Evolutionary conservation across 2,329 filamentous ascomycete species (phyloP), one percentile per base, ranked within the genome.

Genomic region (Colletotrichum sp.): DNA sequence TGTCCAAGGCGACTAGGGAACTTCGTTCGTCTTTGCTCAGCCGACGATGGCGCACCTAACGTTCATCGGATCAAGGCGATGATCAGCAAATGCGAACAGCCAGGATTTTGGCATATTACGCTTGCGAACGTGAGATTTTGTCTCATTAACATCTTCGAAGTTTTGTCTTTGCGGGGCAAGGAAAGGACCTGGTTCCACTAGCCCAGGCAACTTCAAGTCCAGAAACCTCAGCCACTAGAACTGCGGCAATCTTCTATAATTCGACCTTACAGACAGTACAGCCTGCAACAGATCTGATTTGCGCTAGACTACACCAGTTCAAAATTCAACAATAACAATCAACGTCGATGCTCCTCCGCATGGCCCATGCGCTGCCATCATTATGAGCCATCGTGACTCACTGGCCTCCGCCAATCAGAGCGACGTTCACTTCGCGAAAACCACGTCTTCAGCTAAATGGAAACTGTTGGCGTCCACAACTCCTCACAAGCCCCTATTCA

Each of bases 311-410:
- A 11, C 16, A 44, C 16, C 19, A 44, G 39, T 44, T n/a, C 19
- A 44, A 6, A 44, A 22, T 13, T 48, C 44, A 22, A 48, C 3
- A 22, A 48, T 22, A 4, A 22, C n/a, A 22, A 12, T 6, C 11
- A 48, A 13, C 22, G 3, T n/a, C n/a, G n/a, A 48, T 48, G 44
- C 6, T 48, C n/a, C 44, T 48, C n/a, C n/a, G 44, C 44, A 48
- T 48, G 44, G 44, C 44, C n/a, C 44, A 48, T 48, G 44, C 44
- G n/a, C 44, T 48, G n/a, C 44, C 19, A 22, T 74, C 66, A 59
- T 65, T 70, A 74, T 65, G 25, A 74, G 66, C 39, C 59, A 59
- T 71, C 44, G 28, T n/a, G 67, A 74, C 32, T 74, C 67, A 74
- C 27, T 32, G 11, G 25, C 22, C 55, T 59, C 22, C 55, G 16